These are phyloP conservation scores for Rhizoclosmatium sp. DNA, from an alignment of 192 early-diverging fungal species.

Conservation along the genomic window DNA sequence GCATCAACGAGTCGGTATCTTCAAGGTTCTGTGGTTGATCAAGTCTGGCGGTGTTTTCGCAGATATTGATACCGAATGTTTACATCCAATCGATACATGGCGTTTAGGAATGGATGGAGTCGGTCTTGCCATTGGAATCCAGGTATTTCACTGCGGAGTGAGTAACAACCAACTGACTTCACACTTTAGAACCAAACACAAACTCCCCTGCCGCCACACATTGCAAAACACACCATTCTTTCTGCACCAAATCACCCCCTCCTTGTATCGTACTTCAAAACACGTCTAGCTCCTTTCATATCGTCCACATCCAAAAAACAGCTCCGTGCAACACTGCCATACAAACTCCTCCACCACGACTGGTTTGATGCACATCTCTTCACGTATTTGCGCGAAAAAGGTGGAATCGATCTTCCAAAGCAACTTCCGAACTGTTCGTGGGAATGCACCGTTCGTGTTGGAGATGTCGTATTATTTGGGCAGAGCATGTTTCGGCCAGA, in stretches of 20 bases:
- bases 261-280: neutral
- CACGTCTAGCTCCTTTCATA: neutral
- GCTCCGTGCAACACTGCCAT: neutral
- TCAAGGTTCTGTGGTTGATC: constrained; percentile 19
- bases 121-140: constrained; percentile 3
- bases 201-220: neutral
- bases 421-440: neutral
- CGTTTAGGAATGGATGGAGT: neutral
- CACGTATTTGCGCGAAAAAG: neutral
- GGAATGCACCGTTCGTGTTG: neutral
- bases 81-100: constrained; percentile 15
- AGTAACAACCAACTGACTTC: neutral
- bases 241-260: constrained; percentile 4
- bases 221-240: constrained; percentile 12
- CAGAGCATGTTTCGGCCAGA: constrained; percentile 14
- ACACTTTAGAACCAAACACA: neutral
- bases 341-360: constrained; percentile 11
- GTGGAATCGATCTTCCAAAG: neutral
- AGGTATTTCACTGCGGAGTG: neutral
- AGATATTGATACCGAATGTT: constrained; percentile 31
- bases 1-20: constrained; percentile 6
- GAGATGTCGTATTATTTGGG: constrained; percentile 11
- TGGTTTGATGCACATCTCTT: constrained; percentile 3
- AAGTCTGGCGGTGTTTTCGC: constrained; percentile 16
- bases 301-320: constrained; percentile 9